Percentiles rank a stretch among this genome's conserved stretches.
phyloP scores from a whole-genome alignment of 176 grass and related monocot species.

The Paspalum vaginatum region DNA sequence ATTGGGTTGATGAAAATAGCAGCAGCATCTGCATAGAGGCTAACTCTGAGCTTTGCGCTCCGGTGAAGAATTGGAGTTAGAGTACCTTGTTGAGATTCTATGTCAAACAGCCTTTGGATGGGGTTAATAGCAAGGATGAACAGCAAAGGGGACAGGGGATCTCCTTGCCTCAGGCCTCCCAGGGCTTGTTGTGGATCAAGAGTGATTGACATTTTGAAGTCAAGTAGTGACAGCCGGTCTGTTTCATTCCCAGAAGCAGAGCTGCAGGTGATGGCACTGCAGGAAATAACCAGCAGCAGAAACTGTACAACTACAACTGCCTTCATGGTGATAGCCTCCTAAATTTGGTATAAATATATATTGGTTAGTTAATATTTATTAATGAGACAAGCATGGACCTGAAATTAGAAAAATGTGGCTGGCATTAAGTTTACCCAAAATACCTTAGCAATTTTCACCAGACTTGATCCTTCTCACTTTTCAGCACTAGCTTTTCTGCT shows the following conservation, averaged over 20 bases:
- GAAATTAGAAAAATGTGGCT: neutral
- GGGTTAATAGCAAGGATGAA: too few relatives aligned
- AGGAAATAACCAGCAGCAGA: neutral
- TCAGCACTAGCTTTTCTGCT: too few relatives aligned
- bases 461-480: too few relatives aligned
- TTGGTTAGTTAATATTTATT: neutral
- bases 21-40: too few relatives aligned
- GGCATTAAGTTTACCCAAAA: neutral
- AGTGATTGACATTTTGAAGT: neutral
- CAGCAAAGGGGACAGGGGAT: too few relatives aligned
- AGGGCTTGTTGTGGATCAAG: neutral
- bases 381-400: neutral
- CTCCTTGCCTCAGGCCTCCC: too few relatives aligned
- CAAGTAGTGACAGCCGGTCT: slow-evolving; percentile 21
- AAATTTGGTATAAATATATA: neutral
- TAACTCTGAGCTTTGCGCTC: too few relatives aligned
- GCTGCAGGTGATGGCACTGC: neutral
- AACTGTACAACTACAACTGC: neutral
- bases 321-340: neutral
- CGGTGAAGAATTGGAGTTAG: too few relatives aligned
- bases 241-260: neutral
- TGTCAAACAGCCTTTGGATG: too few relatives aligned
- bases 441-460: neutral
- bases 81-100: too few relatives aligned
- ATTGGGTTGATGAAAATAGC: too few relatives aligned